A percentile compares a stretch with the other conserved stretches of the same genome.
Evolutionary conservation across 768 basidiomycete genomes (phyloP).

Genomic region (Coprinopsis strossmayeri): DNA sequence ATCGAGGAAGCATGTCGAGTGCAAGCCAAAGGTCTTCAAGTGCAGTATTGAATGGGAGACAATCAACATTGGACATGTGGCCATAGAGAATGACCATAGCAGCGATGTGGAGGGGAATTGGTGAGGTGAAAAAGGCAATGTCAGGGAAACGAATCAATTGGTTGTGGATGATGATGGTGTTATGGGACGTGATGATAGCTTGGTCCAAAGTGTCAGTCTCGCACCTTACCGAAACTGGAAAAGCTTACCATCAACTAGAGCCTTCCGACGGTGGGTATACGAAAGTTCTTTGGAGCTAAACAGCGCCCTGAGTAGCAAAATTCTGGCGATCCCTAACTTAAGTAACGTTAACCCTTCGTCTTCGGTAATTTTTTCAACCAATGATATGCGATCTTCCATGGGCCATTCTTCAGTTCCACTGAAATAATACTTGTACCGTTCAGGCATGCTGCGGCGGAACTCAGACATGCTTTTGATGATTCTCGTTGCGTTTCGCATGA

Average conservation of each 20-base stretch:
- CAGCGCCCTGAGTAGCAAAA: slow-evolving; percentile 69
- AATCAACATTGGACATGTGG: slow-evolving; percentile 73
- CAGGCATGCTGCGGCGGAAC: slow-evolving; percentile 63
- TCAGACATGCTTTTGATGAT: slow-evolving; percentile 75
- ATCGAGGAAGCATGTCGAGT: slow-evolving; percentile 80
- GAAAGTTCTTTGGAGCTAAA: slow-evolving; percentile 72
- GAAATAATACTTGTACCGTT: slow-evolving; percentile 70
- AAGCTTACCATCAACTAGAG: slow-evolving; percentile 67
- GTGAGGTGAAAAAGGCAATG: slow-evolving; percentile 83
- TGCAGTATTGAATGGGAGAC: slow-evolving; percentile 55
- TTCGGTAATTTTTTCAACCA: slow-evolving; percentile 71
- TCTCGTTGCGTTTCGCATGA: slow-evolving; percentile 71
- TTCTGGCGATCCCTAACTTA: slow-evolving; percentile 77
- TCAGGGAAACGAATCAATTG: slow-evolving; percentile 81
- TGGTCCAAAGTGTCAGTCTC: slow-evolving; percentile 3
- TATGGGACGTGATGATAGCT: slow-evolving; percentile 86
- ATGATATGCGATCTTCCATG: slow-evolving; percentile 52
- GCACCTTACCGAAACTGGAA: slow-evolving; percentile 1
- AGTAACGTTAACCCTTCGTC: slow-evolving; percentile 78
- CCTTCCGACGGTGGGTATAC: slow-evolving; percentile 59
- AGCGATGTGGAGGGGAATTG: slow-evolving; percentile 82
- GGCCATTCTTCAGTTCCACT: slow-evolving; percentile 74
- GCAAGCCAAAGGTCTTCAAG: slow-evolving; percentile 84
- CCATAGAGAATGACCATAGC: slow-evolving; percentile 90
- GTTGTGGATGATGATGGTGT: slow-evolving; percentile 79